phyloP scores from a whole-genome alignment of 345 rosid species.

The Gossypium turneri region DNA sequence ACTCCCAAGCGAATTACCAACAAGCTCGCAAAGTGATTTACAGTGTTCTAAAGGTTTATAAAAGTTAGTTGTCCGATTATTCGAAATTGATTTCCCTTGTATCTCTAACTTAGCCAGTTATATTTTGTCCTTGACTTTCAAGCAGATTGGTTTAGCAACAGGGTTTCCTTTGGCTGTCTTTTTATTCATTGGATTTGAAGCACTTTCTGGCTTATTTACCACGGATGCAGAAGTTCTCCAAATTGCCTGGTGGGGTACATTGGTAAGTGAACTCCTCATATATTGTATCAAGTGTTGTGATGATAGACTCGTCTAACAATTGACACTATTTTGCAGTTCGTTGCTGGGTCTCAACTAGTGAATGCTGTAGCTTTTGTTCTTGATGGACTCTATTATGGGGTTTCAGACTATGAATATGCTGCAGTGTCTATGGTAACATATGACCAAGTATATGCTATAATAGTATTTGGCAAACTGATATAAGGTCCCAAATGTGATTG shows the following conservation, averaged over 20 bases:
- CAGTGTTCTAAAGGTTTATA: slow-evolving; percentile 59
- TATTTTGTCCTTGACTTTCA: slow-evolving; percentile 12
- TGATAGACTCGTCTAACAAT: background rate
- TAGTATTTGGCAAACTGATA: background rate
- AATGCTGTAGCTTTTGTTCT: slow-evolving; percentile 86
- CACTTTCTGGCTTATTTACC: slow-evolving; percentile 67
- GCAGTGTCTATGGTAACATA: slow-evolving; percentile 73
- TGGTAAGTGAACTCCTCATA: slow-evolving; percentile 42
- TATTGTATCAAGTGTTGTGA: background rate
- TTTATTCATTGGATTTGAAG: slow-evolving; percentile 66
- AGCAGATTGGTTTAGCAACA: slow-evolving; percentile 75
- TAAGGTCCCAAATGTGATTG: background rate
- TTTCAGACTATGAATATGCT: slow-evolving; percentile 86
- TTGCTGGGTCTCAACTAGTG: slow-evolving; percentile 89
- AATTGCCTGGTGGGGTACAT: slow-evolving; percentile 68
- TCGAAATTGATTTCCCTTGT: background rate
- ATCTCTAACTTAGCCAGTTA: slow-evolving; percentile 9
- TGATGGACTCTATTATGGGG: slow-evolving; percentile 93
- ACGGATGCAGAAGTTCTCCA: slow-evolving; percentile 75
- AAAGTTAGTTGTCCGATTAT: background rate
- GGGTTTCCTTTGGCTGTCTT: slow-evolving; percentile 65
- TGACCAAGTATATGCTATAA: background rate
- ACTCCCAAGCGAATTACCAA: slow-evolving; percentile 65
- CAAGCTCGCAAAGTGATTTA: slow-evolving; percentile 60
- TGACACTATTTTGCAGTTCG: slow-evolving; percentile 51